Evolutionary conservation across 164 flowering plant genomes (phyloP).

Genomic region (Chloranthus sessilifolius): DNA sequence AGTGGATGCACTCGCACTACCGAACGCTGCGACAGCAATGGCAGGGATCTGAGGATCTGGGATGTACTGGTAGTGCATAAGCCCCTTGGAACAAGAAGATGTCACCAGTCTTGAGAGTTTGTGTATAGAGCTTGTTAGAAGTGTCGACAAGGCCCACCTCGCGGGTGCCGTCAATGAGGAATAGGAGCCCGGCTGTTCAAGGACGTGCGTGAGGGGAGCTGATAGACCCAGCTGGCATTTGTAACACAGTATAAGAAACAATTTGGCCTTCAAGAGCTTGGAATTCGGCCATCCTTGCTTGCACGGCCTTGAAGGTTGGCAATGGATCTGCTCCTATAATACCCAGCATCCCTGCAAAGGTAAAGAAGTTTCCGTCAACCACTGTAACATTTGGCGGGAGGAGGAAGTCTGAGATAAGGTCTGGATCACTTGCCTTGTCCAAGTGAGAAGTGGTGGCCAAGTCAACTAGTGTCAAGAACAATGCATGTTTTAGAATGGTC

Average conservation of each 20-base stretch:
- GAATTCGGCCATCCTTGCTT: slow-evolving; percentile 17
- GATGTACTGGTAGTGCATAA: slow-evolving; percentile 24
- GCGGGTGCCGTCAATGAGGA: slow-evolving; percentile 8
- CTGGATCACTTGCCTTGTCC: slow-evolving; percentile 15
- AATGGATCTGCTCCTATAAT: not conserved
- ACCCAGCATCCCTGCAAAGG: slow-evolving; percentile 13
- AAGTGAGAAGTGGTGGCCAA: not conserved
- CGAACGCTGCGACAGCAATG: slow-evolving; percentile 19
- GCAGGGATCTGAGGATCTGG: slow-evolving; percentile 2
- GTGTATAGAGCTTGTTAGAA: slow-evolving; percentile 20
- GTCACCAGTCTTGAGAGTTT: slow-evolving; percentile 21
- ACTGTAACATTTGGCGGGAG: slow-evolving; percentile 5
- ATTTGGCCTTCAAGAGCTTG: slow-evolving; percentile 15
- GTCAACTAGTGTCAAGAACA: slow-evolving; percentile 1
- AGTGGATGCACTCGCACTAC: slow-evolving; percentile 19
- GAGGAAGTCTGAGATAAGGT: slow-evolving; percentile 14
- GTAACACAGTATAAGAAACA: slow-evolving; percentile 21
- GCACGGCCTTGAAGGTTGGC: slow-evolving; percentile 11
- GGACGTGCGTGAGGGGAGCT: slow-evolving; percentile 24
- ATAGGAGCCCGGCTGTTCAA: slow-evolving; percentile 19
- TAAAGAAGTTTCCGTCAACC: slow-evolving; percentile 14
- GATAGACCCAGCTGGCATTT: slow-evolving; percentile 11
- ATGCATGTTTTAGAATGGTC: not conserved
- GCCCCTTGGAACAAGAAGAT: slow-evolving; percentile 25
- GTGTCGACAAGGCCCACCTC: slow-evolving; percentile 27